Base-by-base conservation (phyloP, 352 stramenopile species). In the Bremia lactucae region DNA sequence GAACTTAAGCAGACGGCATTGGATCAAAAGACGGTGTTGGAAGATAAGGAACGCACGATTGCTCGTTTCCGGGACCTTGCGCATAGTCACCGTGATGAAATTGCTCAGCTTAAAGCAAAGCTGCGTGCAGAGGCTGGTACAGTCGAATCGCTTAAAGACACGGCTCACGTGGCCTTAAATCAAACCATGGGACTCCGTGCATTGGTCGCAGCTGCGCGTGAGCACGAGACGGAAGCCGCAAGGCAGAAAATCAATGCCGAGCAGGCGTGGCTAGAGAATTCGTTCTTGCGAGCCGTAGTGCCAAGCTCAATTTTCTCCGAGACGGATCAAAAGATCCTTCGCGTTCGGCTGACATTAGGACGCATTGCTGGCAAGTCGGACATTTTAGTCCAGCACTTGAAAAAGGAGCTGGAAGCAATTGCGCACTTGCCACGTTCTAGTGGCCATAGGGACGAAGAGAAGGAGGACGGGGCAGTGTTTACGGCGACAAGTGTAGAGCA, bases 31-130 rank as follows among this genome's bases (percentile, higher is more conserved):
- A 83, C 66, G 4, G 29, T 71, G 0, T 52, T 88, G 3, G 70
- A 92, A 31, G 79, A 92, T 45, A 77, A 77, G 26, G 79, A 92
- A 26, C 70, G 79, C 14, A 92, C 74, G 22, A 88, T 92, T 39
- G 66, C 65, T 0, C 71, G 75, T 6, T 92, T 92, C 59, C 72
- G 79, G 31, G 79, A 92, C 21, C 63, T 79, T 14, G 72, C 70
- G 0, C 68, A 78, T 11, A 60, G 59, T 22, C 76, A 74, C 33
- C 75, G 79, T 26, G 79, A 88, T 29, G 75, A 91, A 14, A 83
- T 91, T 46, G 60, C 67, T 4, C 65, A 77, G 39, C 29, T 91
- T 3, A 83, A 85, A 49, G 65, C 73, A 8, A 78, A 87, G 48
- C 65, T 91, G 19, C 76, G 76, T 14, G 59, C 59, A 5, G 79